Percentiles rank a stretch among this genome's conserved stretches.
phyloP scores from a whole-genome alignment of 1,139 yeast genomes.

The Saccharomycopsis hybrid region DNA sequence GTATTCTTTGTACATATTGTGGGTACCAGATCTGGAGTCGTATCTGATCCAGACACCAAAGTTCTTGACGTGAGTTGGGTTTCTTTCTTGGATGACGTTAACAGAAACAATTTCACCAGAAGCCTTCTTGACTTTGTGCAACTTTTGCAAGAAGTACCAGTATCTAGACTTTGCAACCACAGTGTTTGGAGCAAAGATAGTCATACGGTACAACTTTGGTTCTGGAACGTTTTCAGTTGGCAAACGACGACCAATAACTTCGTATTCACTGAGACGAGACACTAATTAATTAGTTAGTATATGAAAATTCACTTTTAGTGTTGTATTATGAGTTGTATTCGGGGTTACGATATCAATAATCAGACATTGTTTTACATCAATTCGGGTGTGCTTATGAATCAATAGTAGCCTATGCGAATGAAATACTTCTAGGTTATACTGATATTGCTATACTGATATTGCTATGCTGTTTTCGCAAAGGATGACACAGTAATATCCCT shows the following conservation, averaged over 20 bases:
- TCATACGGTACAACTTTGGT: slow-evolving; percentile 99
- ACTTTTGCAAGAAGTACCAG: slow-evolving; percentile 99
- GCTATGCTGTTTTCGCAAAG: too few species aligned
- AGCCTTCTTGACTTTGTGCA: slow-evolving; percentile 99
- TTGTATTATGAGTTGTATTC: too few species aligned
- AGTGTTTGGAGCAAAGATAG: slow-evolving; percentile 98
- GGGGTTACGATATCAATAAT: too few species aligned
- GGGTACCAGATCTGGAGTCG: slow-evolving; percentile 99
- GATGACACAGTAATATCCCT: too few species aligned
- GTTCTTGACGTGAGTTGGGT: slow-evolving; percentile 99
- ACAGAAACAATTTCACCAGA: slow-evolving; percentile 98
- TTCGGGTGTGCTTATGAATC: too few species aligned
- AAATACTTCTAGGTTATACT: too few species aligned
- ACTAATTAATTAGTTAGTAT: slow-evolving; percentile 29
- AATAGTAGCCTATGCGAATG: too few species aligned
- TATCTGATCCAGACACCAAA: slow-evolving; percentile 99
- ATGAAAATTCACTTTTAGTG: neutral
- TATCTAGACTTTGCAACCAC: slow-evolving; percentile 99
- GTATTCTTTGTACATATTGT: slow-evolving; percentile 99
- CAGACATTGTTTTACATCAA: too few species aligned
- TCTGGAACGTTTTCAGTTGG: slow-evolving; percentile 99
- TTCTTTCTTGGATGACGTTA: slow-evolving; percentile 86
- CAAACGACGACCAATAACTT: slow-evolving; percentile 99
- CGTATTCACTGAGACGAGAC: slow-evolving; percentile 98
- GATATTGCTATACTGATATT: too few species aligned